phyloP scores from a whole-genome alignment of 192 early-diverging fungal species.

The Mortierella hygrophila region DNA sequence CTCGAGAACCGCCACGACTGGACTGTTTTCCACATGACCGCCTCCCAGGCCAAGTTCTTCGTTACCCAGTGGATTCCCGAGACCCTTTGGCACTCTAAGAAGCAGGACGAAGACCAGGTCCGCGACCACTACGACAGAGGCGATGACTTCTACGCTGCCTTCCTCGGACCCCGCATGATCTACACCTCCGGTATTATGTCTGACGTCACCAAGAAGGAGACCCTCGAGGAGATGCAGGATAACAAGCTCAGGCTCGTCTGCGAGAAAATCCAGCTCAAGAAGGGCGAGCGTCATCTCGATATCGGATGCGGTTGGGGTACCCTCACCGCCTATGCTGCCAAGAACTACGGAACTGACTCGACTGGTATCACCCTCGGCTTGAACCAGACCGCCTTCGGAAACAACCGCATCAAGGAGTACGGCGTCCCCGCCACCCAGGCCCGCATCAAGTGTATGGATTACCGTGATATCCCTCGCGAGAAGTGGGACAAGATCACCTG shows the following conservation, averaged over 20 bases:
- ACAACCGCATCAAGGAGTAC: conserved; percentile 82
- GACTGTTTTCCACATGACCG: conserved; percentile 88
- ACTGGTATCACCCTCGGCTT: conserved; percentile 94
- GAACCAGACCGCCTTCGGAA: conserved; percentile 94
- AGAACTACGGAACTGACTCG: conserved; percentile 89
- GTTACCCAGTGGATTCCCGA: conserved; percentile 97
- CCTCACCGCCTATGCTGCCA: conserved; percentile 88
- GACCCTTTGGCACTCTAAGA: conserved; percentile 95
- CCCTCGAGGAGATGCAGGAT: conserved; percentile 94
- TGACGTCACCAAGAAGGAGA: conserved; percentile 79
- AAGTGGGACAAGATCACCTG: conserved; percentile 98
- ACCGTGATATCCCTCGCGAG: conserved; percentile 95
- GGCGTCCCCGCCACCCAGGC: conserved; percentile 82
- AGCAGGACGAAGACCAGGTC: conserved; percentile 98
- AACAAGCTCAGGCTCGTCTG: conserved; percentile 95
- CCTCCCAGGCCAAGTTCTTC: conserved; percentile 93
- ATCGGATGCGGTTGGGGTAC: conserved; percentile 99
- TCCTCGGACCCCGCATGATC: conserved; percentile 94
- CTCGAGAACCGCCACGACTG: conserved; percentile 96
- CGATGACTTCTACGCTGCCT: conserved; percentile 97
- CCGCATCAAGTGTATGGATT: conserved; percentile 93
- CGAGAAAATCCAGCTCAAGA: conserved; percentile 86
- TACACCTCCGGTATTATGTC: conserved; percentile 96
- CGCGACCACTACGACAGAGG: conserved; percentile 99
- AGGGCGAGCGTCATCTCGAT: conserved; percentile 92